phyloP scores from a whole-genome alignment of 257 asterid genomes.

The Paraleonurus japonicus region DNA sequence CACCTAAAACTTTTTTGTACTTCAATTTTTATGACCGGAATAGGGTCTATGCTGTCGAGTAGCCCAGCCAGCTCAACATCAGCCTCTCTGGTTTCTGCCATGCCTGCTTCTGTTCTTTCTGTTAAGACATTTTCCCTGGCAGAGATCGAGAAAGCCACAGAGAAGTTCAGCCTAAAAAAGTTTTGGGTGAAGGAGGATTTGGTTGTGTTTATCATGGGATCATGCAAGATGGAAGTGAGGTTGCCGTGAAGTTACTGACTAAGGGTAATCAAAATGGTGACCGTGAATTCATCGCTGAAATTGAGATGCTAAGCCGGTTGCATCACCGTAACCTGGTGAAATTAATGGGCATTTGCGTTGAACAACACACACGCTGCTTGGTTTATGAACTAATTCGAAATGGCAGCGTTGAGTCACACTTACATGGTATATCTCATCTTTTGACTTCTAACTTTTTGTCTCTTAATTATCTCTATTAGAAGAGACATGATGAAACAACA shows the following conservation, averaged over 20 bases:
- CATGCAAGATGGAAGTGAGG: conserved; percentile 70
- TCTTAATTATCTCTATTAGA: conserved; percentile 5
- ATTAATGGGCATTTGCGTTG: conserved; percentile 90
- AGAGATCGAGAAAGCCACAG: conserved; percentile 94
- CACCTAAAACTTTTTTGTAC: background rate
- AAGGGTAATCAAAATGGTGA: conserved; percentile 85
- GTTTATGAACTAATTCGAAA: conserved; percentile 87
- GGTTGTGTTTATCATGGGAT: conserved; percentile 95
- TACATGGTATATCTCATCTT: conserved; percentile 63
- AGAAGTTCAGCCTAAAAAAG: conserved; percentile 67
- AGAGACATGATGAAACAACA: background rate
- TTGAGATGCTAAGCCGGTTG: conserved; percentile 97
- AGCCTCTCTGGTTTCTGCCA: conserved; percentile 61
- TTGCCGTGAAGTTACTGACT: conserved; percentile 83
- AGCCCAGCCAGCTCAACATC: conserved; percentile 90
- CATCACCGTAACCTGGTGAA: conserved; percentile 99
- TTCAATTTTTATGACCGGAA: conserved; percentile 41
- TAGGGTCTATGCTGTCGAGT: conserved; percentile 73
- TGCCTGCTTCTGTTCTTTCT: conserved; percentile 88
- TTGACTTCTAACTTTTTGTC: conserved; percentile 13
- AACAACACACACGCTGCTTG: conserved; percentile 75
- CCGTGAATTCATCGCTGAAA: conserved; percentile 93
- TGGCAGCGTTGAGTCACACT: conserved; percentile 97
- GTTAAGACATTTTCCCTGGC: conserved; percentile 78
- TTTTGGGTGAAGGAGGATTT: conserved; percentile 98